Evolutionary conservation across 208 protist species (phyloP).

Genomic region (Acanthamoeba culbertsoni): DNA sequence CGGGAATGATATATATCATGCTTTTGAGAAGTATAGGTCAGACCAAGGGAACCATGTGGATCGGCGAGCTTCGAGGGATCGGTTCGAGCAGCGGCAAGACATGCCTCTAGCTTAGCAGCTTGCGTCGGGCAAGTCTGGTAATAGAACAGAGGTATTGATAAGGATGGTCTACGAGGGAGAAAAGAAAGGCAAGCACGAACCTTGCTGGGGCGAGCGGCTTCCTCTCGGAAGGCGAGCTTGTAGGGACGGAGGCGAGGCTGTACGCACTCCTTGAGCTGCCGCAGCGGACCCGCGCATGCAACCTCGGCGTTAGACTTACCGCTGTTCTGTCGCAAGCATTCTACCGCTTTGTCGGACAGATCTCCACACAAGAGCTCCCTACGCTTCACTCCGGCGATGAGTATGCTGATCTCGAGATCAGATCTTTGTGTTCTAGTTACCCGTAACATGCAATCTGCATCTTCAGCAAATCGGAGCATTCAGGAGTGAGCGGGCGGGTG

Average conservation of each 20-base stretch:
- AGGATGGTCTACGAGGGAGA: background rate
- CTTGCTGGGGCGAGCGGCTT: background rate
- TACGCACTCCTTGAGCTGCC: background rate
- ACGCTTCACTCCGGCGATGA: too few species aligned
- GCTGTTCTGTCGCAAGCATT: background rate
- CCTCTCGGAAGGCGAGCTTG: background rate
- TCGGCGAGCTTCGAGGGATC: background rate
- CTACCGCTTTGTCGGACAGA: background rate
- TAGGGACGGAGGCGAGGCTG: background rate
- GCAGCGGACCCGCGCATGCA: background rate
- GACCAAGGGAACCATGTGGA: background rate
- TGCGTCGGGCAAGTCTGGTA: background rate
- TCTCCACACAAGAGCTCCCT: background rate
- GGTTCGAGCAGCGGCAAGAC: background rate
- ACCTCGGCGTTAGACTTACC: background rate
- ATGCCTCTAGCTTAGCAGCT: background rate
- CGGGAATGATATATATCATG: too few species aligned
- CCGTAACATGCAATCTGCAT: constrained; percentile 8
- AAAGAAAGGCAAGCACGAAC: too few species aligned
- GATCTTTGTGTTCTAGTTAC: background rate
- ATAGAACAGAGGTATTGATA: too few species aligned
- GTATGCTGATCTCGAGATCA: background rate
- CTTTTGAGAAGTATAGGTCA: background rate
- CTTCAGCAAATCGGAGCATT: background rate
- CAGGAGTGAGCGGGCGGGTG: background rate